phyloP scores from a whole-genome alignment of 176 grass and related monocot genomes.

The Pharus latifolius region DNA sequence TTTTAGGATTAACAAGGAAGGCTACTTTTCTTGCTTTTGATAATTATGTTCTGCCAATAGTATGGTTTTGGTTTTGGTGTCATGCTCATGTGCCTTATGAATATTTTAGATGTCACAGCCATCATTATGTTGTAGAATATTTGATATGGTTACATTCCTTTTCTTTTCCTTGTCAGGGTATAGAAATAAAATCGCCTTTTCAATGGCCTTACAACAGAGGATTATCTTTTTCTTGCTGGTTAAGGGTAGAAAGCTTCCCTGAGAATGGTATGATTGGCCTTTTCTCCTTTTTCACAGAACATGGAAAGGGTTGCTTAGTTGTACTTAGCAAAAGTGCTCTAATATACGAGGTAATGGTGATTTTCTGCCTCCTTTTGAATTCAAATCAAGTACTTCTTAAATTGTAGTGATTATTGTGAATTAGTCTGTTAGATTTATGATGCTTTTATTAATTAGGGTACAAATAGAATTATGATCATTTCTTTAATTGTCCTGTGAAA shows the following conservation, averaged over 20 bases:
- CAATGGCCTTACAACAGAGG: slow-evolving; percentile 83
- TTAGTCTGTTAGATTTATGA: background rate
- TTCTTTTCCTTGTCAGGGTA: slow-evolving; percentile 51
- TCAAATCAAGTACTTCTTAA: slow-evolving; percentile 1
- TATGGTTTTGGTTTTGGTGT: background rate
- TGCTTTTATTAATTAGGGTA: background rate
- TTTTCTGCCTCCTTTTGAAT: background rate
- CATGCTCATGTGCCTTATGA: background rate
- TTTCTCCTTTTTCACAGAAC: slow-evolving; percentile 78
- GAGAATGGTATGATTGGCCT: slow-evolving; percentile 79
- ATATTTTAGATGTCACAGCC: background rate
- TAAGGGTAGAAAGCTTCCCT: slow-evolving; percentile 79
- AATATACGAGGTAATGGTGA: slow-evolving; percentile 62
- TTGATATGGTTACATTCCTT: background rate
- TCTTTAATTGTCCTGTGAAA: no score
- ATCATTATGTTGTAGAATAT: background rate
- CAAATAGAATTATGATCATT: no score
- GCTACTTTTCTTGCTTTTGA: background rate
- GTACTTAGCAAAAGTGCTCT: slow-evolving; percentile 69
- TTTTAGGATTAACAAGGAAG: background rate
- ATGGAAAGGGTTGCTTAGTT: slow-evolving; percentile 63
- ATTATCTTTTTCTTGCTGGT: slow-evolving; percentile 81
- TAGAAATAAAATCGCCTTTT: slow-evolving; percentile 70
- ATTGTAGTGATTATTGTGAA: background rate
- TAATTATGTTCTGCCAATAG: background rate